Conservation (phyloP, 2,329 filamentous ascomycete genomes). For the Malbranchea cinnamomea region DNA sequence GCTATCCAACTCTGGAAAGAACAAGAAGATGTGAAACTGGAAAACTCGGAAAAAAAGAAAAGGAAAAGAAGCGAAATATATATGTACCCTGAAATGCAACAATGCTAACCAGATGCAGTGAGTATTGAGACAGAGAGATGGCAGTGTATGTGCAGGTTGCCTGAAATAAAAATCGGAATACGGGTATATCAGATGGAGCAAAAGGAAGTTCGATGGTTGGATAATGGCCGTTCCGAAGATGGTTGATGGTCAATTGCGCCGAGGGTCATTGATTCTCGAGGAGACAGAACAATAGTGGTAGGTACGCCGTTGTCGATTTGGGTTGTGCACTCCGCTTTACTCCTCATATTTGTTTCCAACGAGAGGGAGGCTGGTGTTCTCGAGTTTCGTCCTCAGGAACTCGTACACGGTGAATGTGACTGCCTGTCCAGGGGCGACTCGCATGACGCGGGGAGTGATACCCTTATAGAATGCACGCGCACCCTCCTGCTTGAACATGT, state of each 20-base stretch:
- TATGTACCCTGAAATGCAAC: conserved; percentile 1
- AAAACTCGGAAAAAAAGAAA: conserved; percentile 2
- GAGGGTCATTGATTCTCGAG: too few relatives aligned
- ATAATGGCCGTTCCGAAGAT: neutral
- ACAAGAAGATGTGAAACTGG: too few relatives aligned
- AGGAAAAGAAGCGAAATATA: conserved; percentile 4
- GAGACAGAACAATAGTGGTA: too few relatives aligned
- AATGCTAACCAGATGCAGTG: too few relatives aligned
- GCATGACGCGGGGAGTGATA: conserved; percentile 94
- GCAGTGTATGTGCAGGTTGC: too few relatives aligned
- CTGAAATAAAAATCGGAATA: too few relatives aligned
- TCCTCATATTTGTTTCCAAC: conserved; percentile 54
- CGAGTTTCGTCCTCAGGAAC: conserved; percentile 56
- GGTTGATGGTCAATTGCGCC: too few relatives aligned
- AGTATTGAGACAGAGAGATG: too few relatives aligned
- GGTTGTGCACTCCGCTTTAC: conserved; percentile 14
- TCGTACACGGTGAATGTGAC: conserved; percentile 66
- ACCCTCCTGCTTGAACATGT: conserved; percentile 91
- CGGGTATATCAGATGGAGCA: too few relatives aligned
- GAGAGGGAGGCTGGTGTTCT: conserved; percentile 46
- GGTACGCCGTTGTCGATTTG: too few relatives aligned
- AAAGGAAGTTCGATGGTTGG: neutral
- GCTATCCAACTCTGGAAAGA: too few relatives aligned
- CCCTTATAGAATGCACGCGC: conserved; percentile 96
- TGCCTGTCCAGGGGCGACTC: conserved; percentile 88